Base-by-base conservation (phyloP, 306 rosid genomes). In the Glycine tomentella region DNA sequence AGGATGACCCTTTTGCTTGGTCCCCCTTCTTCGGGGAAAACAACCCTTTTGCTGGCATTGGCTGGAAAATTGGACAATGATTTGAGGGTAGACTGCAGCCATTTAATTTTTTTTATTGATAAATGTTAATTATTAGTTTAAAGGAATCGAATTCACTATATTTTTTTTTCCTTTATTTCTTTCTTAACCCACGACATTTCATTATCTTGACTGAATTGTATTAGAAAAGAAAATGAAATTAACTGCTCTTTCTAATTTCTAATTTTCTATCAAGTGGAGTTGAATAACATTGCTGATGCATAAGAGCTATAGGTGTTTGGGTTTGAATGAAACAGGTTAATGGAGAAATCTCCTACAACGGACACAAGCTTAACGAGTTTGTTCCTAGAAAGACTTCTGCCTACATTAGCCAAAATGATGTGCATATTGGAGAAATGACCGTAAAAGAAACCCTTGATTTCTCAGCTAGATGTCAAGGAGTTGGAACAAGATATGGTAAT, bases 11-110 rank as follows among this genome's bases (percentile, higher is more conserved):
- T 96, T 25, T 65, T 96, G 78, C 84, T 93, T 48, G 99, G 99
- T 1, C 99, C 99, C 2, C 99, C 99, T 11, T 93, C 99, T 8
- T 96, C 99, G 1, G 99, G 99, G 79, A 96, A 96, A 86, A 93
- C 99, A 10, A 87, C 97, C 68, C 97, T 96, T 31, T 77, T 96
- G 87, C 50, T 93, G 44, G 99, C 98, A 48, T 83, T 96, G 82
- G 98, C 99, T 2, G 98, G 96, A 49, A 96, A 90, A 81, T 88
- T 96, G 84, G 99, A 90, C 80, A 61, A 84, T 0, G 84, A 75
- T 71, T 81, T 96, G 63, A 82, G 85, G 91, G 99, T 93, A 79
- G 56, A 38, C 15, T 68, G 38, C 34, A 67, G 33, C 25, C 40
- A 68, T 73, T 25, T 25, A 25, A 25, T 25, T 25, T 25, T 25